Evolutionary conservation across 371 early-diverging fungal species (phyloP).

Genomic region (Gilbertella persicaria): DNA sequence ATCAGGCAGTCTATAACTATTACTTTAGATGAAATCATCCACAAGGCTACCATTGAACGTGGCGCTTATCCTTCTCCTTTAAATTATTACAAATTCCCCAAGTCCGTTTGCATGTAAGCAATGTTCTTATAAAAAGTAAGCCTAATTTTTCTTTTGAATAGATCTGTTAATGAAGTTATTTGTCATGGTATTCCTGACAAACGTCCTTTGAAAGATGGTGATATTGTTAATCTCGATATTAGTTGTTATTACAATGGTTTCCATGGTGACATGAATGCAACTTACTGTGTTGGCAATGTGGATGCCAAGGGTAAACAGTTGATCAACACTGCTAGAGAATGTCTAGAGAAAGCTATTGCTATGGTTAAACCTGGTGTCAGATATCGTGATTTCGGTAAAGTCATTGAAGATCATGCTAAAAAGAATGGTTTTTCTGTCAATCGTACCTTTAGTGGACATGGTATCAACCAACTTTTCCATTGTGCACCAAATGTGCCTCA

Average conservation of each 20-base stretch:
- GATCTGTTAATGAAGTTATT: slow-evolving; percentile 73
- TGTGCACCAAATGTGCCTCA: slow-evolving; percentile 93
- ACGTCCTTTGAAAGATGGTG: slow-evolving; percentile 86
- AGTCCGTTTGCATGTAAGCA: slow-evolving; percentile 89
- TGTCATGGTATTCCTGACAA: slow-evolving; percentile 93
- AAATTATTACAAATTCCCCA: slow-evolving; percentile 93
- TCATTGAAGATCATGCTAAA: slow-evolving; percentile 87
- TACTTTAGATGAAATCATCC: slow-evolving; percentile 74
- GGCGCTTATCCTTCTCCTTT: slow-evolving; percentile 94
- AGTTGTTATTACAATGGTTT: slow-evolving; percentile 84
- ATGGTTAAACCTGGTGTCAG: slow-evolving; percentile 88
- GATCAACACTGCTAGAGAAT: slow-evolving; percentile 78
- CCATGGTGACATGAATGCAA: slow-evolving; percentile 93
- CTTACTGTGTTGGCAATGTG: slow-evolving; percentile 86
- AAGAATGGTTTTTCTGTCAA: slow-evolving; percentile 91
- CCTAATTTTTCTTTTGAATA: slow-evolving; percentile 4
- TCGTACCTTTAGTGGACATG: slow-evolving; percentile 93
- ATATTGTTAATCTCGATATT: slow-evolving; percentile 93
- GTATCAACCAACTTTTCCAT: slow-evolving; percentile 89
- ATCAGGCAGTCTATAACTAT: background rate
- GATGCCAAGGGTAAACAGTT: slow-evolving; percentile 74
- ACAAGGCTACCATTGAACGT: slow-evolving; percentile 85
- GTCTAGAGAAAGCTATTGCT: slow-evolving; percentile 87
- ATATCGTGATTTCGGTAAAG: slow-evolving; percentile 92
- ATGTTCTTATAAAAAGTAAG: slow-evolving; percentile 12